Evolutionary conservation across 2,329 filamentous ascomycete species (phyloP).

Genomic region (Myriosclerotinia scirpicola): DNA sequence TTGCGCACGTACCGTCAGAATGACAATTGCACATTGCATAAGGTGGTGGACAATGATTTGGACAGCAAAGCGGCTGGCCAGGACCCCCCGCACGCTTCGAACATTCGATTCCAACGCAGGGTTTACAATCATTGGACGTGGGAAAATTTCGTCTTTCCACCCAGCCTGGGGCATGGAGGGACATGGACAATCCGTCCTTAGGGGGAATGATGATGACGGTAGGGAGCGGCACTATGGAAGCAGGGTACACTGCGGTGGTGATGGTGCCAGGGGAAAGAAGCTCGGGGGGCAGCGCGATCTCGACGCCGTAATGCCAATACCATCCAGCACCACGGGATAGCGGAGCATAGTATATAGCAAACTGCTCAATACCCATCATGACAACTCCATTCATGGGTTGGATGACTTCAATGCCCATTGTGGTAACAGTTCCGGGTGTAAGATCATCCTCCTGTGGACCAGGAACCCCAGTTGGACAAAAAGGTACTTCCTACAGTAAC

Average conservation of each 20-base stretch:
- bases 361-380: neutral
- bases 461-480: constrained; percentile 4
- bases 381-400: neutral
- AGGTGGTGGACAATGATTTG: neutral
- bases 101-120: neutral
- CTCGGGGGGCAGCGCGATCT: neutral
- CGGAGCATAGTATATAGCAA: constrained; percentile 2
- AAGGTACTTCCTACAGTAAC: constrained; percentile 1
- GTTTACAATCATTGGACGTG: neutral
- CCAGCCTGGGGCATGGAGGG: too few relatives aligned
- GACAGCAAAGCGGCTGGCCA: rapidly evolving
- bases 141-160: neutral
- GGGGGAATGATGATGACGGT: constrained; percentile 1
- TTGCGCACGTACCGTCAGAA: neutral
- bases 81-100: rapidly evolving
- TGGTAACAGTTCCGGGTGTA: neutral
- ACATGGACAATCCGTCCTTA: neutral
- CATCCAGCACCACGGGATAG: neutral
- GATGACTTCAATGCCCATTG: neutral
- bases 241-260: neutral
- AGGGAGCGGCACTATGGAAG: neutral
- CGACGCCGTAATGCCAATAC: neutral
- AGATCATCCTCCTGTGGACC: neutral
- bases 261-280: neutral
- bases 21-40: neutral